Conservation (phyloP, 768 basidiomycete genomes). For the Coprinellus micaceus region DNA sequence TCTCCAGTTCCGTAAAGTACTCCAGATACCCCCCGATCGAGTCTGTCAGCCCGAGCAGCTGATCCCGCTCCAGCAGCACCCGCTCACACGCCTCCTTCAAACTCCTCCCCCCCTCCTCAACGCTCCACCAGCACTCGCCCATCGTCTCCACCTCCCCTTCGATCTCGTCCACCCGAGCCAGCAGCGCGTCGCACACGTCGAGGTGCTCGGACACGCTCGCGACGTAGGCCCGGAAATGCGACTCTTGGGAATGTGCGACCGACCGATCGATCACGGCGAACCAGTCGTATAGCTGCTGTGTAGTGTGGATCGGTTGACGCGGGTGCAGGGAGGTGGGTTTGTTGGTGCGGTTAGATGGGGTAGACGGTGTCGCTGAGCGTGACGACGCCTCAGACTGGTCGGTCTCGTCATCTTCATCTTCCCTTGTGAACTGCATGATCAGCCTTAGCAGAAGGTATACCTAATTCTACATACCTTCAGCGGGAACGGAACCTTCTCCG, state of each 20-base stretch:
- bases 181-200: conserved; percentile 69
- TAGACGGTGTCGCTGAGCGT: conserved; percentile 48
- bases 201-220: conserved; percentile 73
- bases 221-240: conserved; percentile 85
- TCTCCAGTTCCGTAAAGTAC: conserved; percentile 93
- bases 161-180: conserved; percentile 69
- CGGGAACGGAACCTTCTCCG: conserved; percentile 62
- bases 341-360: conserved; percentile 26
- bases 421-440: conserved; percentile 23
- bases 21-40: conserved; percentile 78
- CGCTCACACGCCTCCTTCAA: conserved; percentile 89
- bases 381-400: conserved; percentile 13
- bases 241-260: conserved; percentile 90
- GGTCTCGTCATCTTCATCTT: conserved; percentile 18
- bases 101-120: conserved; percentile 90
- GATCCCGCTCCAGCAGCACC: conserved; percentile 84
- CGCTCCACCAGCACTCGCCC: conserved; percentile 79
- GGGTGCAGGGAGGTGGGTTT: conserved; percentile 54
- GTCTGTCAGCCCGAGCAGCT: conserved; percentile 73
- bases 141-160: conserved; percentile 75
- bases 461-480: conserved; percentile 53
- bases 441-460: background rate
- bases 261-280: conserved; percentile 85
- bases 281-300: conserved; percentile 98
- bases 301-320: conserved; percentile 75